Evolutionary conservation across 2,329 filamentous ascomycete species (phyloP).

Genomic region (Epichloe aotearoae): DNA sequence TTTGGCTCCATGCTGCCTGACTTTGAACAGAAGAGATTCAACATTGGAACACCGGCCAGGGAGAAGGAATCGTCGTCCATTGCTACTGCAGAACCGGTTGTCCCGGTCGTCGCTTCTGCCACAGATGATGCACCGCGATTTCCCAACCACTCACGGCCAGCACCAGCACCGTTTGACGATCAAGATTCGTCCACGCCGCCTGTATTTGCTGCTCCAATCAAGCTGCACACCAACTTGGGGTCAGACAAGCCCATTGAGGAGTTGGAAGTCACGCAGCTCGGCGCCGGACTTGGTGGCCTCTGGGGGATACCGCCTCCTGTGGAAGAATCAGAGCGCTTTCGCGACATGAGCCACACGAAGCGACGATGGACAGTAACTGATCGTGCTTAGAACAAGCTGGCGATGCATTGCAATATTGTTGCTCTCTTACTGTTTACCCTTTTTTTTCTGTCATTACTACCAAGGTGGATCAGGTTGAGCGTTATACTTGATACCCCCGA

Average conservation of each 20-base stretch:
- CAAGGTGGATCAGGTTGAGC: neutral
- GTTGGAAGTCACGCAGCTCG: slow-evolving; percentile 21
- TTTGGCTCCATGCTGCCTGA: slow-evolving; percentile 38
- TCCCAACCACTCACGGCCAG: slow-evolving; percentile 3
- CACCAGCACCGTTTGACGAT: slow-evolving; percentile 3
- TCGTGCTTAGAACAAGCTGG: slow-evolving; percentile 13
- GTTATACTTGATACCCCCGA: neutral
- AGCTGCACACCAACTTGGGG: slow-evolving; percentile 19
- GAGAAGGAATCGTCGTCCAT: neutral
- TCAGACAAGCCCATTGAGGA: slow-evolving; percentile 19
- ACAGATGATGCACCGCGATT: slow-evolving; percentile 7
- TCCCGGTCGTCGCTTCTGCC: neutral
- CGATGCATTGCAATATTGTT: neutral
- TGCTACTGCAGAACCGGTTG: neutral
- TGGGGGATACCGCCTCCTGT: slow-evolving; percentile 31
- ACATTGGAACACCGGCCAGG: slow-evolving; percentile 3
- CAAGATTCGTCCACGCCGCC: slow-evolving; percentile 13
- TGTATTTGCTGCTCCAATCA: slow-evolving; percentile 23
- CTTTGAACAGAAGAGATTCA: slow-evolving; percentile 30
- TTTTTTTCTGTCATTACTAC: neutral
- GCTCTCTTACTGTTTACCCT: neutral
- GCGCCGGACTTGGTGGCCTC: slow-evolving; percentile 26
- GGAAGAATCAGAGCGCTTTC: slow-evolving; percentile 30
- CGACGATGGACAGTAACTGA: slow-evolving; percentile 45
- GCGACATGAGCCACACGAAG: slow-evolving; percentile 34